A percentile compares a stretch with the other conserved stretches of the same genome.
These are phyloP conservation scores for Grosmannia serpens DNA, from an alignment of 2,329 filamentous ascomycete genomes.

Conservation along the genomic window DNA sequence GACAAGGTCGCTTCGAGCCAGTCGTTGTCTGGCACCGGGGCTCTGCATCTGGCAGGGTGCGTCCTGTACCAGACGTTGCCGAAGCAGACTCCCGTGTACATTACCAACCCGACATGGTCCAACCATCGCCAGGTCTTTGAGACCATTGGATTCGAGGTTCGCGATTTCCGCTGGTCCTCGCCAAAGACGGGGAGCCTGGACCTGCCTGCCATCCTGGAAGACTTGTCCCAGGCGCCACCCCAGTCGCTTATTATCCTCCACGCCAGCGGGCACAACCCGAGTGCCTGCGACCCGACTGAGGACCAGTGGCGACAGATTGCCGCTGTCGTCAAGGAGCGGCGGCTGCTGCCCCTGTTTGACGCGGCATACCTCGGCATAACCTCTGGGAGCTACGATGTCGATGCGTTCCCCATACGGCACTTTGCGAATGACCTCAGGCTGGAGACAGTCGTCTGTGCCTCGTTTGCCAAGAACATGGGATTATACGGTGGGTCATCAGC, in stretches of 20 bases:
- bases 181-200: slow-evolving; percentile 65
- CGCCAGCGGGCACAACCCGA: slow-evolving; percentile 95
- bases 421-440: slow-evolving; percentile 77
- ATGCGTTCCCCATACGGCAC: slow-evolving; percentile 82
- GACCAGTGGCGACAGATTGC: slow-evolving; percentile 93
- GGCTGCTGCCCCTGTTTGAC: slow-evolving; percentile 97
- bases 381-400: slow-evolving; percentile 70
- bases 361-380: slow-evolving; percentile 96
- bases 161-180: slow-evolving; percentile 22
- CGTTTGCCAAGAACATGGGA: slow-evolving; percentile 95
- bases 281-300: slow-evolving; percentile 83
- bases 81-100: slow-evolving; percentile 58
- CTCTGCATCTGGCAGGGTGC: slow-evolving; percentile 80
- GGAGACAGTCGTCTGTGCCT: slow-evolving; percentile 77
- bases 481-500: slow-evolving; percentile 69
- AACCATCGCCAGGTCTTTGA: slow-evolving; percentile 95
- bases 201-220: slow-evolving; percentile 71
- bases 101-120: slow-evolving; percentile 92
- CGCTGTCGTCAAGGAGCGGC: slow-evolving; percentile 58
- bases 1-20: slow-evolving; percentile 44
- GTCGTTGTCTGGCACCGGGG: slow-evolving; percentile 93
- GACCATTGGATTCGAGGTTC: slow-evolving; percentile 22
- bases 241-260: slow-evolving; percentile 82
- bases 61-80: slow-evolving; percentile 83
- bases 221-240: slow-evolving; percentile 58